Evolutionary conservation across 805 yeast genomes (phyloP), one percentile per base, ranked within the genome.

Genomic region (Ogataea chonburiensis): DNA sequence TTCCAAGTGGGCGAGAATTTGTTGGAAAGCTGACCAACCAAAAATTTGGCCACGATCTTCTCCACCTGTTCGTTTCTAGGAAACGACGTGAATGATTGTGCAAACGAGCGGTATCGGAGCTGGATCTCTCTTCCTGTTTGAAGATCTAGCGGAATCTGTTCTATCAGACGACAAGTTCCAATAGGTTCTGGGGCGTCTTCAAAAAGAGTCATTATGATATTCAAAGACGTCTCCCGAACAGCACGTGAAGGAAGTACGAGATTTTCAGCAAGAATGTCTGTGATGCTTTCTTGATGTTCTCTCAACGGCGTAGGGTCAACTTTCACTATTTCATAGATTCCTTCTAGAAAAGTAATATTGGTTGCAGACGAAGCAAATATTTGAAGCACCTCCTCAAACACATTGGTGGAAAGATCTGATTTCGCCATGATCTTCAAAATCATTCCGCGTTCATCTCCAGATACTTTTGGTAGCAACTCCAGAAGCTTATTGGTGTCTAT

Each of bases 1-100:
- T 75, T 72, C 95, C 96, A 88, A 10, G 83, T 71, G 1, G 98
- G 98, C 38, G 86, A 83, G 49, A 91, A 87, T 40, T 76, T 74
- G 21, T 79, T 79, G 4, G 86, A 68, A 27, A 89, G 61, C 42
- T 84, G 69, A 21, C 98, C 98, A 47, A 83, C 71, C 24, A 78
- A 37, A 49, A 70, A 77, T 15, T 66, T 68, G 24, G 73, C 64
- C 20, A 75, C 67, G 11, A 70, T 41, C 45, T 59, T 8, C 47
- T 53, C 53, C 7, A 43, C 37, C 9, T 55, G 31, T 2, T 34
- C 46, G 17, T 61, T 63, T 4, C 55, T 30, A 1, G 31, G 27
- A n/a, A 44, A 43, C 11, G 56, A 52, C 26, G 61, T 51, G 51
- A 62, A 79, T 3, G 60, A 68, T 5, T 61, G 50, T 1, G 77